These are phyloP conservation scores for Pascua sp. DNA, from an alignment of 1,284 basidiomycete genomes.

Conservation along the genomic window DNA sequence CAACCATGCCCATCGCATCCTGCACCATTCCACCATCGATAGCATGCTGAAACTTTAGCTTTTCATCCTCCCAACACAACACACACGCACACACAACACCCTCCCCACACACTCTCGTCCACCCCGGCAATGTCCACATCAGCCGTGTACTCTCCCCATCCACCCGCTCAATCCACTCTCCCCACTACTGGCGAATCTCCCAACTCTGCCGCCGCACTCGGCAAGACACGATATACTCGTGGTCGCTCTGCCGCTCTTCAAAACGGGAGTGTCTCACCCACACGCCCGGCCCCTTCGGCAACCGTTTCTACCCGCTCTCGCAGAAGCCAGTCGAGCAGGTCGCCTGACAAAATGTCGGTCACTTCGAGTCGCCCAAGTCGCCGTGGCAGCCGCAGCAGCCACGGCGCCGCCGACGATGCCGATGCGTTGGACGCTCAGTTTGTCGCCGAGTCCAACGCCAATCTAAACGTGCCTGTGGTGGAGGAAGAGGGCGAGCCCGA, in stretches of 20 bases:
- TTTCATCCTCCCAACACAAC: neutral
- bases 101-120: neutral
- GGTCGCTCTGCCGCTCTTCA: constrained; percentile 7
- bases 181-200: neutral
- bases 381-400: neutral
- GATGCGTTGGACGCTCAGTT: neutral
- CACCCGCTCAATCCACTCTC: constrained; percentile 1
- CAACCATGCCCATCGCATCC: too few species aligned
- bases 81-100: neutral
- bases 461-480: too few species aligned
- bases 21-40: too few species aligned
- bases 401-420: neutral
- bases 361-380: neutral
- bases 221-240: constrained; percentile 7
- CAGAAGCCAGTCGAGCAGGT: constrained; percentile 13
- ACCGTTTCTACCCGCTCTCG: constrained; percentile 9
- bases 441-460: too few species aligned
- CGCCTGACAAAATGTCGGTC: constrained; percentile 18
- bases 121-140: constrained; percentile 15
- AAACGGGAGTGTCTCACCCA: constrained; percentile 12
- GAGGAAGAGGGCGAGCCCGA: constrained; percentile 2
- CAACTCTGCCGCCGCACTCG: neutral
- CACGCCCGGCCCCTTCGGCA: constrained; percentile 8
- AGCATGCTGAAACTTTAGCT: neutral
- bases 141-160: constrained; percentile 15